These are phyloP conservation scores for Ochetophila trinervis DNA, from an alignment of 306 rosid genomes.

Conservation along the genomic window DNA sequence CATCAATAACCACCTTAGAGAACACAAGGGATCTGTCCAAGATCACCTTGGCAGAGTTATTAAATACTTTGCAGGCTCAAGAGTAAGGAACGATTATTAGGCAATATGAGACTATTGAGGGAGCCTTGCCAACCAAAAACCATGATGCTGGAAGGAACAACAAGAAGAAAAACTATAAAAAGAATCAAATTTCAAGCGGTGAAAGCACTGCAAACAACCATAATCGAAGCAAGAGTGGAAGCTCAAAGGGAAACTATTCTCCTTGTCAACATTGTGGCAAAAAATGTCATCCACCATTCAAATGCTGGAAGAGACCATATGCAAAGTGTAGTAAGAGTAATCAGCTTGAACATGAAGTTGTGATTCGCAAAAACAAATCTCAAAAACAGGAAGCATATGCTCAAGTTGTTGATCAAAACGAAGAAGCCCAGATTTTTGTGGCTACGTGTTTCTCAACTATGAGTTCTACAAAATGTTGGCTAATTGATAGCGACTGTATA, in stretches of 20 bases:
- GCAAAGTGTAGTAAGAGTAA: neutral
- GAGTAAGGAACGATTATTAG: too few relatives aligned
- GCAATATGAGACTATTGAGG: too few relatives aligned
- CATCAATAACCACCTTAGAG: neutral
- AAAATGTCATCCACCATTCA: conserved; percentile 5
- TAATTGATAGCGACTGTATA: conserved; percentile 18
- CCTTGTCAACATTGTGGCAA: neutral
- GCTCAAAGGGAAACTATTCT: neutral
- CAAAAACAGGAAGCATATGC: neutral
- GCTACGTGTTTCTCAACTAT: neutral
- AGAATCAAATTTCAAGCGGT: too few relatives aligned
- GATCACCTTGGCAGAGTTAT: neutral
- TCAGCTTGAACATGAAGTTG: too few relatives aligned
- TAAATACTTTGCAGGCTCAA: too few relatives aligned
- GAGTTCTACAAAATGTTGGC: neutral
- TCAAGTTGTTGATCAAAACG: neutral
- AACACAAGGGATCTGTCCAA: neutral
- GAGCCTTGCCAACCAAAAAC: too few relatives aligned
- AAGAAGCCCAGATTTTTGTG: neutral
- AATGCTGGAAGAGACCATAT: conserved; percentile 6
- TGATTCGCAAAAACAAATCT: neutral
- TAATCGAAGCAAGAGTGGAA: neutral
- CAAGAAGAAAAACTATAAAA: too few relatives aligned
- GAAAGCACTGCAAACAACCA: too few relatives aligned
- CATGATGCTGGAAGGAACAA: too few relatives aligned